Evolutionary conservation across 192 early-diverging fungal genomes (phyloP).

Genomic region (Coemansia sp.): DNA sequence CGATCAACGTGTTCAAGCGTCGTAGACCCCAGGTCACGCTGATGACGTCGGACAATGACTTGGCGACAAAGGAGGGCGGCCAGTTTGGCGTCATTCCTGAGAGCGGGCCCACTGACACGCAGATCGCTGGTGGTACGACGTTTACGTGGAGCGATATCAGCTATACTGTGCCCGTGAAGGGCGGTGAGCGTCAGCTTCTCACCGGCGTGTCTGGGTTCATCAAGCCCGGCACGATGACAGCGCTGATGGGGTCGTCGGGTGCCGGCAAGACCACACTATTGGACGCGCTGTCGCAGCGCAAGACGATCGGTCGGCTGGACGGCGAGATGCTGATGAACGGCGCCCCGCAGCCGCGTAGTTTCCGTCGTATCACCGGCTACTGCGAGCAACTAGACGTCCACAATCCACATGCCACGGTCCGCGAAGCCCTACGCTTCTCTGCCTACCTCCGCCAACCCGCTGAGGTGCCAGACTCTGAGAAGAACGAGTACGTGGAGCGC

Average conservation of each 20-base stretch:
- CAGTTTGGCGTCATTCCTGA: conserved; percentile 14
- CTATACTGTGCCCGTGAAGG: conserved; percentile 62
- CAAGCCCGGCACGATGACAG: conserved; percentile 77
- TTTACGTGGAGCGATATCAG: conserved; percentile 69
- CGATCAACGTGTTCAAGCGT: conserved; percentile 59
- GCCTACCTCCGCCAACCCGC: conserved; percentile 71
- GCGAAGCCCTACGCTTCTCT: conserved; percentile 66
- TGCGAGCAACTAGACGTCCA: conserved; percentile 87
- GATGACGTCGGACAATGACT: conserved; percentile 15
- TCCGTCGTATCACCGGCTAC: conserved; percentile 76
- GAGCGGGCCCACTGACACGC: conserved; percentile 47
- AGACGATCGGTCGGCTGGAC: conserved; percentile 67
- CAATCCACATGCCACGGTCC: conserved; percentile 71
- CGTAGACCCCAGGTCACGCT: conserved; percentile 30
- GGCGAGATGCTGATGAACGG: conserved; percentile 76
- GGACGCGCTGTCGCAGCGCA: conserved; percentile 76
- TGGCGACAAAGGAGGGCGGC: conserved; percentile 22
- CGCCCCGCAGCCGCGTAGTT: conserved; percentile 55
- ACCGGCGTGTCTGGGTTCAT: conserved; percentile 72
- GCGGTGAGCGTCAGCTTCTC: conserved; percentile 61
- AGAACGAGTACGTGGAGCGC: conserved; percentile 74
- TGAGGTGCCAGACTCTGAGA: conserved; percentile 64
- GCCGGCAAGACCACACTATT: conserved; percentile 79
- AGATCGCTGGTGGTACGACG: conserved; percentile 59
- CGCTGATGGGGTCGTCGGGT: conserved; percentile 74